Conservation (phyloP, 2,329 filamentous ascomycete species). For the Botryosphaeria dothidea region DNA sequence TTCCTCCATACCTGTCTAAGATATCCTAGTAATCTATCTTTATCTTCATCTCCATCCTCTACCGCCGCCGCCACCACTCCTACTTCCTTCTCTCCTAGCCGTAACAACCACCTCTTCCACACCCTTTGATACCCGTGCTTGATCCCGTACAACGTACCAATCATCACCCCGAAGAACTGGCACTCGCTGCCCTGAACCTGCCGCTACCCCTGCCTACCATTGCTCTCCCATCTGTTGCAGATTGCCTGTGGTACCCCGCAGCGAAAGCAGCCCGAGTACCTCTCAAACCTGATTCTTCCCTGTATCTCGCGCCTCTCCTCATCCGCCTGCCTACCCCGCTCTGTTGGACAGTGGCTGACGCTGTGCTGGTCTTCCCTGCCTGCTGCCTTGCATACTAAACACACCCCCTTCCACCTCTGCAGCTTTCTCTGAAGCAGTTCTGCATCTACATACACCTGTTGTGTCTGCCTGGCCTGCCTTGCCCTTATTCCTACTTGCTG, state of each 20-base stretch:
- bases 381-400: conserved; percentile 19
- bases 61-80: too few species aligned
- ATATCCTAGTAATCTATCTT: too few species aligned
- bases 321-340: conserved; percentile 2
- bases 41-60: too few species aligned
- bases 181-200: background rate
- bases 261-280: conserved; percentile 22
- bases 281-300: conserved; percentile 17
- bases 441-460: conserved; percentile 19
- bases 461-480: background rate
- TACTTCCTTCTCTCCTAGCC: too few species aligned
- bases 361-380: conserved; percentile 19
- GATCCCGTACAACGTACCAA: too few species aligned
- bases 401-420: conserved; percentile 20
- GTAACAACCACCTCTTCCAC: too few species aligned
- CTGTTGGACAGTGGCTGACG: conserved; percentile 17
- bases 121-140: too few species aligned
- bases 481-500: conserved; percentile 13
- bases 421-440: conserved; percentile 18
- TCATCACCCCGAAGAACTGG: too few species aligned
- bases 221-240: conserved; percentile 17
- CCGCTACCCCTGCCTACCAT: conserved; percentile 7
- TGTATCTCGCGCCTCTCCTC: background rate
- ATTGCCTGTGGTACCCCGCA: conserved; percentile 19
- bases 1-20: too few species aligned